Evolutionary conservation across 176 grass and related monocot genomes (phyloP).

Genomic region (Oropetium thomaeum): DNA sequence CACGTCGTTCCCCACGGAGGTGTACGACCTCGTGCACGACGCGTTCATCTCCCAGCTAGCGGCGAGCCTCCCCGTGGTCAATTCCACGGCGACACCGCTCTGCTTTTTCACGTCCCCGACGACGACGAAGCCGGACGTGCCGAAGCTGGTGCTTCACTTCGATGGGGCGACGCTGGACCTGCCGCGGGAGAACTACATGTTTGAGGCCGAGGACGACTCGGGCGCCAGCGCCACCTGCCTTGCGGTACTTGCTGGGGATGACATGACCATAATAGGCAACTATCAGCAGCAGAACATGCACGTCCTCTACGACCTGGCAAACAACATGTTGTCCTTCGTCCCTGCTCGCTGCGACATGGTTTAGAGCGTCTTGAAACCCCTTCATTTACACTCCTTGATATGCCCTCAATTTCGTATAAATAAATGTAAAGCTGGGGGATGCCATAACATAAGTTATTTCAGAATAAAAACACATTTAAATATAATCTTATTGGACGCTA

Average conservation of each 20-base stretch:
- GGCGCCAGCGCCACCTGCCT: slow-evolving; percentile 2
- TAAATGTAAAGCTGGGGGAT: too few species aligned
- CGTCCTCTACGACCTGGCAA: slow-evolving; percentile 53
- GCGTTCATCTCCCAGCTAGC: slow-evolving; percentile 42
- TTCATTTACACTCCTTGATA: too few species aligned
- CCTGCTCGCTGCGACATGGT: slow-evolving; percentile 35
- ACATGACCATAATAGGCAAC: slow-evolving; percentile 49
- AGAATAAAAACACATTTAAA: too few species aligned
- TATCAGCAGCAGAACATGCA: slow-evolving; percentile 69
- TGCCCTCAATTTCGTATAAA: too few species aligned
- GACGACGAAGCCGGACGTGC: slow-evolving; percentile 15
- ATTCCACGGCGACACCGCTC: slow-evolving; percentile 13
- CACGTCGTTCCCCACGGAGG: slow-evolving; percentile 12
- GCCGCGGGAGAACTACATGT: slow-evolving; percentile 58
- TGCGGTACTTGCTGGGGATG: slow-evolving; percentile 12
- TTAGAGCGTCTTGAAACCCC: not conserved
- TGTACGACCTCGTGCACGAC: slow-evolving; percentile 28
- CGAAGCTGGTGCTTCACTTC: slow-evolving; percentile 48
- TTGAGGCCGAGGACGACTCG: not conserved
- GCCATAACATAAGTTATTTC: too few species aligned
- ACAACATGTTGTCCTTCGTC: slow-evolving; percentile 40
- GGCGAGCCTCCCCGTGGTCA: slow-evolving; percentile 25
- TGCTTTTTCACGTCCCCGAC: slow-evolving; percentile 40
- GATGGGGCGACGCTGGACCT: slow-evolving; percentile 55
- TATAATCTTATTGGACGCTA: too few species aligned